Evolutionary conservation across 2,329 filamentous ascomycete species (phyloP), one percentile per base, ranked within the genome.

Genomic region (Ceratocystis harringtonii): DNA sequence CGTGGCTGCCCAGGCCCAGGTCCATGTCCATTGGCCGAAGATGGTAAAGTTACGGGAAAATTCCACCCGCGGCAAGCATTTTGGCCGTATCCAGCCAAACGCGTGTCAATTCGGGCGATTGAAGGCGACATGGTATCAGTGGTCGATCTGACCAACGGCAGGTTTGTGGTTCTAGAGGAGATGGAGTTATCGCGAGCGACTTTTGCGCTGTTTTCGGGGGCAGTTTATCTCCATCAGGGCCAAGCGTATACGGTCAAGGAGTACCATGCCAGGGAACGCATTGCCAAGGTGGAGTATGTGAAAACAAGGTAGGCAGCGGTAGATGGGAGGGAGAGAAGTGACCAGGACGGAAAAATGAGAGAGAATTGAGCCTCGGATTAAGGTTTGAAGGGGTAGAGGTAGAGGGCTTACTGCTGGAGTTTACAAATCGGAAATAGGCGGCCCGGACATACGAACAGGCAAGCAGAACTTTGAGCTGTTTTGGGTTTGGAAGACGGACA

Each of bases 191-290:
- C 89, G 1, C 85, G 94, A n/a, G 92, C 92, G 1, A 92, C 90
- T 70, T 97, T 96, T 75, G 96, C 91, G 1, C 83, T 99, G 67
- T 99, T 99, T 74, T 92, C 97, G 73, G 94, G 94, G 12, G 94
- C 90, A 57, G 96, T 99, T 68, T 99, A 95, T 76, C 79, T 99
- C 4, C 94, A 99, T 71, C 94, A 99, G 76, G 94, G 94, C n/a
- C 85, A 85, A 69, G 92, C 87, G 1, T 99, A 96, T 72, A 81
- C 97, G 1, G 89, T 99, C 63, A 88, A 90, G 70, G 91, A 97
- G 70, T 92, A 97, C 71, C 84, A 84, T 68, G 87, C 89, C 0
- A 89, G 94, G 43, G 82, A 82, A 68, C 86, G 86, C 71, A 86
- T 96, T 70, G 94, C 94, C 3, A 88, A 88, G 69, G 94, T 99